Evolutionary conservation across 495 filamentous ascomycete species (phyloP).

Genomic region (Schizothecium vesticola): DNA sequence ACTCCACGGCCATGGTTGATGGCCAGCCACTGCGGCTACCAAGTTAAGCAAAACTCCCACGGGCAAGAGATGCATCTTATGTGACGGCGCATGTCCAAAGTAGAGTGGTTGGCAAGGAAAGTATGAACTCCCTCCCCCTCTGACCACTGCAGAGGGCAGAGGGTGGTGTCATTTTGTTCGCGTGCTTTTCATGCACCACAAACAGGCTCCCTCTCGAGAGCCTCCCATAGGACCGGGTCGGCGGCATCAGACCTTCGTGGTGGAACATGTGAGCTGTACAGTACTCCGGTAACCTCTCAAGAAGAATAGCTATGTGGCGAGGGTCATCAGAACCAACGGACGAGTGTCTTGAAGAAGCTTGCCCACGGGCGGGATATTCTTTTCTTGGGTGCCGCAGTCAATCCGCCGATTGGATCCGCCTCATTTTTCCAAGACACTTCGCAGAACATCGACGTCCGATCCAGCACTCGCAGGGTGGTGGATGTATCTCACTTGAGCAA

Average conservation of each 20-base stretch:
- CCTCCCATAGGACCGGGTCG: not conserved
- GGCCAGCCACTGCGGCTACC: not conserved
- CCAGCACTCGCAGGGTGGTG: not conserved
- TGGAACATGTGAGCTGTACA: constrained; percentile 15
- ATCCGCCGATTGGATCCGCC: not conserved
- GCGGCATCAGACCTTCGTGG: not conserved
- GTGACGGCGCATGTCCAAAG: not conserved
- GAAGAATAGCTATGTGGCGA: not conserved
- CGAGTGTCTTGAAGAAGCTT: not conserved
- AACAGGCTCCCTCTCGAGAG: not conserved
- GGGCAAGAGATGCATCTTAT: not conserved
- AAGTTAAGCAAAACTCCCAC: not conserved
- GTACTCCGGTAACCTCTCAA: not conserved
- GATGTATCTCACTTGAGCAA: not conserved
- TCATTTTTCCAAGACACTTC: not conserved
- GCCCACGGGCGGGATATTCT: not conserved
- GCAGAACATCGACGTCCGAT: not conserved
- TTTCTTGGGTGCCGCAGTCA: not conserved
- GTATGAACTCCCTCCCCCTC: not conserved
- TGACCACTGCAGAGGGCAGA: not conserved
- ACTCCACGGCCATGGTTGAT: not conserved
- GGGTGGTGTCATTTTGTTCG: not conserved
- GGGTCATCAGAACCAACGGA: not conserved
- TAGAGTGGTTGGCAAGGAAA: not conserved
- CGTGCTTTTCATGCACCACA: not conserved